Percentiles rank a stretch among this genome's conserved stretches.
phyloP scores from a whole-genome alignment of 331 rosid species.

The Malus hybrid region DNA sequence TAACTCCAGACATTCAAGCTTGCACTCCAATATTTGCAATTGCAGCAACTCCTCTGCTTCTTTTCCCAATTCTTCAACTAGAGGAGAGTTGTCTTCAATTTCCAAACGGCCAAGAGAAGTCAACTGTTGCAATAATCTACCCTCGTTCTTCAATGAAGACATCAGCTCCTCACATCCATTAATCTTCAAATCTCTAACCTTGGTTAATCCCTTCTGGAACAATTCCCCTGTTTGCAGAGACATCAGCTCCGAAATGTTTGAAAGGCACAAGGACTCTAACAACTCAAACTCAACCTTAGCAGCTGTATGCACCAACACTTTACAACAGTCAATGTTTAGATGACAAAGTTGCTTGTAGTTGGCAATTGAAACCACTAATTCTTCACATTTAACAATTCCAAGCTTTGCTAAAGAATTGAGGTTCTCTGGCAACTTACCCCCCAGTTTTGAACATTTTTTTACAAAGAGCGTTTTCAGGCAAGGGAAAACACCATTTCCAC shows the following conservation, averaged over 20 bases:
- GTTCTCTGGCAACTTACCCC: constrained; percentile 5
- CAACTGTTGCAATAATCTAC: background rate
- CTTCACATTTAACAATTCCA: background rate
- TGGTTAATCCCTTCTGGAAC: too few species aligned
- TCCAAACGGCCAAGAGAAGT: background rate
- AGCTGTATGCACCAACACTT: too few species aligned
- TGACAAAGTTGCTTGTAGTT: too few species aligned
- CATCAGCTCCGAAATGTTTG: too few species aligned
- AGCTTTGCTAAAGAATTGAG: background rate
- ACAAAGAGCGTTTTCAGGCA: background rate
- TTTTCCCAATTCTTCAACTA: background rate
- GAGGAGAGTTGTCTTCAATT: background rate
- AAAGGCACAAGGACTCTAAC: too few species aligned
- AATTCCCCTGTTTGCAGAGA: too few species aligned
- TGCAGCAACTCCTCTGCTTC: background rate
- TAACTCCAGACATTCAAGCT: background rate
- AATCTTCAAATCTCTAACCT: too few species aligned
- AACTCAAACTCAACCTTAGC: too few species aligned
- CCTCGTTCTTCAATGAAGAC: background rate
- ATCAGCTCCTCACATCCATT: too few species aligned
- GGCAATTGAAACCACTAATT: background rate
- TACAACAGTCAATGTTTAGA: too few species aligned
- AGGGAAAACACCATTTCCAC: background rate
- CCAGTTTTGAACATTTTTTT: background rate
- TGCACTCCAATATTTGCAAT: background rate